Conservation (phyloP, 2,329 filamentous ascomycete species). For the Colletotrichum acutatum region DNA sequence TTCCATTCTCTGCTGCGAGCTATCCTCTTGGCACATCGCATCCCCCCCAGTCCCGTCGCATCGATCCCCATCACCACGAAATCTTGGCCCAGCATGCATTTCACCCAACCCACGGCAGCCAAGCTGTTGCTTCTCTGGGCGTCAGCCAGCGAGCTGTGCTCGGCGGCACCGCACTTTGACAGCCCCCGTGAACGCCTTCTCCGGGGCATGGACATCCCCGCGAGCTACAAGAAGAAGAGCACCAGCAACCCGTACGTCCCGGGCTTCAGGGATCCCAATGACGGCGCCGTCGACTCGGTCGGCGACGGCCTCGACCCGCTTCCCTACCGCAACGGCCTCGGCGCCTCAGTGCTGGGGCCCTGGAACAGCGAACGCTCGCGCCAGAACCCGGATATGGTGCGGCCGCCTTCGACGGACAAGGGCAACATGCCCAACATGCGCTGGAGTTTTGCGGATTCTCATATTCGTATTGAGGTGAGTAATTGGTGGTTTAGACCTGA, state of each 20-base stretch:
- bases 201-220: conserved; percentile 58
- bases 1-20: background rate
- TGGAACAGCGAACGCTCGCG: conserved; percentile 75
- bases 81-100: conserved; percentile 24
- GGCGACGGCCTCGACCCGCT: conserved; percentile 71
- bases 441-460: conserved; percentile 76
- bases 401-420: conserved; percentile 79
- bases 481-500: background rate
- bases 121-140: conserved; percentile 31
- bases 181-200: conserved; percentile 66
- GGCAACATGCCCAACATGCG: conserved; percentile 77
- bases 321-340: conserved; percentile 72
- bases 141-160: conserved; percentile 20
- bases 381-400: conserved; percentile 77
- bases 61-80: background rate
- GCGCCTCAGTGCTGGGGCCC: conserved; percentile 75
- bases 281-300: conserved; percentile 70
- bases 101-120: conserved; percentile 32
- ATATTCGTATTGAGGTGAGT: conserved; percentile 70
- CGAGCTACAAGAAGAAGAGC: conserved; percentile 51
- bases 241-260: conserved; percentile 67
- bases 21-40: conserved; percentile 5
- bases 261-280: conserved; percentile 68
- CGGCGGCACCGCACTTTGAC: conserved; percentile 48
- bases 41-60: background rate